Evolutionary conservation across 2,329 filamentous ascomycete genomes (phyloP).

Genomic region (Ceratocystis smalleyi): DNA sequence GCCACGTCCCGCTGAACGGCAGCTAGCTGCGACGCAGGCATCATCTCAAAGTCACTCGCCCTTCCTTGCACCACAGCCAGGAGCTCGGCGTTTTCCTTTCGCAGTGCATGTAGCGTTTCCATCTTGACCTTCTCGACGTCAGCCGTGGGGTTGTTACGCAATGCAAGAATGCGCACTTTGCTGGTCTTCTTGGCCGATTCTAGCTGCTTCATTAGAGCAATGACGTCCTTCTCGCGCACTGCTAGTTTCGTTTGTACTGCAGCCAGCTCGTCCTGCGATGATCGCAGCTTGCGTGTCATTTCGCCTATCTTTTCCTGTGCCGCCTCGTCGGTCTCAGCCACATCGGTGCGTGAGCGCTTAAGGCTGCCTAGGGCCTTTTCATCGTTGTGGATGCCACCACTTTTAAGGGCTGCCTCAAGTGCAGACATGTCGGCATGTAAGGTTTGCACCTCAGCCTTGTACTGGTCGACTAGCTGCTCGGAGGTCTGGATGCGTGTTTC

Average conservation of each 20-base stretch:
- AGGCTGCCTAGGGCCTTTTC: constrained; percentile 20
- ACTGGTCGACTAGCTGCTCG: constrained; percentile 72
- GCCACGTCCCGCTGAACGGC: constrained; percentile 60
- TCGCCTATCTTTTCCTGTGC: constrained; percentile 62
- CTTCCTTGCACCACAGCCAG: constrained; percentile 50
- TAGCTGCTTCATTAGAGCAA: constrained; percentile 58
- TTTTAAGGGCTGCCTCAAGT: constrained; percentile 34
- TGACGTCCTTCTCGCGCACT: constrained; percentile 59
- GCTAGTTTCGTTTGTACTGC: constrained; percentile 53
- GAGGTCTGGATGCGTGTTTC: constrained; percentile 59
- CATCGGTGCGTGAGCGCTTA: constrained; percentile 51
- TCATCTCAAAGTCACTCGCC: constrained; percentile 38
- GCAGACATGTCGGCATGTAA: constrained; percentile 60
- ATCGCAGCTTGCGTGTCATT: constrained; percentile 73
- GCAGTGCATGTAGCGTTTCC: constrained; percentile 59
- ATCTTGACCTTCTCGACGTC: constrained; percentile 73
- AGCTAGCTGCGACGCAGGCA: constrained; percentile 63
- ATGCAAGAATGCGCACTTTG: constrained; percentile 66
- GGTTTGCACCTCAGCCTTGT: constrained; percentile 63
- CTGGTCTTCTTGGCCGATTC: constrained; percentile 47
- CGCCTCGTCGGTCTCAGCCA: constrained; percentile 36
- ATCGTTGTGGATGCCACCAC: constrained; percentile 26
- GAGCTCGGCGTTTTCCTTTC: constrained; percentile 71
- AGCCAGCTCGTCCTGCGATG: constrained; percentile 62
- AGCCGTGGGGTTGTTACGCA: constrained; percentile 84